Evolutionary conservation across 1,284 basidiomycete species (phyloP), one percentile per base, ranked within the genome.

Genomic region (Melampsora occidentalis): DNA sequence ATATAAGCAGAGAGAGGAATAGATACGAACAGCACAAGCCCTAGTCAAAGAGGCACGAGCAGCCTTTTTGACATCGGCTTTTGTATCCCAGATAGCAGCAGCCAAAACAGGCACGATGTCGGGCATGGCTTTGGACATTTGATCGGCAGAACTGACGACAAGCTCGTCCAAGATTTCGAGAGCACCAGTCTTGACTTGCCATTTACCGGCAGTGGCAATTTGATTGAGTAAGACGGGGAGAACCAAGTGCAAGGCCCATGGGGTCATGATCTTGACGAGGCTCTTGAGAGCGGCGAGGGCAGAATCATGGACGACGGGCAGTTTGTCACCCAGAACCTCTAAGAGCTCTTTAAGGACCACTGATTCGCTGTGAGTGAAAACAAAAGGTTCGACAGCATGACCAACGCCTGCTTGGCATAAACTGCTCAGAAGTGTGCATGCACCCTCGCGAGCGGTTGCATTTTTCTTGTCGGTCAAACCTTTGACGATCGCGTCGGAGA

Each of bases 41-140:
- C 94, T 95, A 83, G 92, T 93, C 82, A 99, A 90, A 79, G 94
- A 91, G 82, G 91, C 90, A 83, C 94, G 94, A 80, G 96, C 94
- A 73, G 94, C 93, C 88, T 97, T 99, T 90, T 98, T 97, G 85
- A 99, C 97, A 81, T 98, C 95, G 79, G 93, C 89, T 88, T 99
- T 99, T 86, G 97, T 99, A 86, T 99, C 97, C 95, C 95, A 98
- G 83, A 99, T 98, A 79, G 91, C 94, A 83, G 94, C 96, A 69
- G 94, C 85, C 83, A 99, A 93, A 83, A 97, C 87, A 79, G 97
- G 97, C 80, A 99, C 91, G 81, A 98, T 94, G 78, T 97, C 93
- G 79, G 96, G 95, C 87, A 95, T 97, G 83, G 93, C 90, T 82
- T 89, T 90, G 79, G 92, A 92, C 80, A 89, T 92, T 86, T 97